phyloP scores from a whole-genome alignment of 108 stramenopile species.

The Cyclotella sp. region DNA sequence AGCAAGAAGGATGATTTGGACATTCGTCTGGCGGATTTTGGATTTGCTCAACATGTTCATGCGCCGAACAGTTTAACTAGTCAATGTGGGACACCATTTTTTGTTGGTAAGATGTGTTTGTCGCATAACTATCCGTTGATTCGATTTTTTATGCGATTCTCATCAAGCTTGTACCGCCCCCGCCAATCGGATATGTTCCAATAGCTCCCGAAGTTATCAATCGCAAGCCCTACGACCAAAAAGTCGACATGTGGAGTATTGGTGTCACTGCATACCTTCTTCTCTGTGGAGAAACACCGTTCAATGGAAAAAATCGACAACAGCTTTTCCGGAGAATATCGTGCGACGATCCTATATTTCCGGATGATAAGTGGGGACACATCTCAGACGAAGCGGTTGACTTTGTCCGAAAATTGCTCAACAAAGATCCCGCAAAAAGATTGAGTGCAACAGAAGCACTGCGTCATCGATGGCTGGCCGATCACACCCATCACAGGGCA shows the following conservation, averaged over 20 bases:
- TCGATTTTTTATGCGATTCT: no score
- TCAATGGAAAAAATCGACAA: conserved; percentile 85
- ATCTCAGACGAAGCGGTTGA: conserved; percentile 74
- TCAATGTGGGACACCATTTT: conserved; percentile 96
- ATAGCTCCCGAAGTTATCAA: conserved; percentile 82
- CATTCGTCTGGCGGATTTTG: conserved; percentile 95
- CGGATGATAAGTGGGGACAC: conserved; percentile 76
- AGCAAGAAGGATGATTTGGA: conserved; percentile 82
- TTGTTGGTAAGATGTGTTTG: conserved; percentile 64
- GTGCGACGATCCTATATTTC: conserved; percentile 62
- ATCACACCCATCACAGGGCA: not conserved
- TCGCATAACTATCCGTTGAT: not conserved
- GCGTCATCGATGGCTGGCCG: conserved; percentile 68
- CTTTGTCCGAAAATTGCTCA: conserved; percentile 72
- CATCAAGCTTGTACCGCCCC: not conserved
- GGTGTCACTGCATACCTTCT: conserved; percentile 90
- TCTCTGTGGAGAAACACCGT: conserved; percentile 85
- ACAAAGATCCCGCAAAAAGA: conserved; percentile 65
- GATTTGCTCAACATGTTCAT: conserved; percentile 90
- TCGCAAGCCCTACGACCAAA: conserved; percentile 74
- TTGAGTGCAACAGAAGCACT: conserved; percentile 69
- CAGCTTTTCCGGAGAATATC: conserved; percentile 63
- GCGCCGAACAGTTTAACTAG: conserved; percentile 81
- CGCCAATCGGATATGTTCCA: not conserved
- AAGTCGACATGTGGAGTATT: conserved; percentile 90